Conservation (phyloP, 495 filamentous ascomycete species). For the Talaromyces borbonicus region DNA sequence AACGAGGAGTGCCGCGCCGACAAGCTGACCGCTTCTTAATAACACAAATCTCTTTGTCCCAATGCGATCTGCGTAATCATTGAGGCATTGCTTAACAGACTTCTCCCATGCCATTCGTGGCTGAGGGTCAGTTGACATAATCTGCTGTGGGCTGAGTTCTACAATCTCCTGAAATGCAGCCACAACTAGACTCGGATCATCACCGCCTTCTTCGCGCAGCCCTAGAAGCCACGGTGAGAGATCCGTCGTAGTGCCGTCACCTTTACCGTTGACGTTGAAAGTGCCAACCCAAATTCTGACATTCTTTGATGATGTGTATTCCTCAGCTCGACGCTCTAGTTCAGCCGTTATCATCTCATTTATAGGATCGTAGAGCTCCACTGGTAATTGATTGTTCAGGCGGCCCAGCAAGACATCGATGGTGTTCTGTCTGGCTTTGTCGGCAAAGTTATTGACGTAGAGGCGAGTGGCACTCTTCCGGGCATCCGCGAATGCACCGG, state of each 20-base stretch:
- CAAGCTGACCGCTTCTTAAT: conserved; percentile 84
- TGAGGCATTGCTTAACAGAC: conserved; percentile 68
- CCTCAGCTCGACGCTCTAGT: conserved; percentile 46
- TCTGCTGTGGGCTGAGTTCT: conserved; percentile 90
- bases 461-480: conserved; percentile 87
- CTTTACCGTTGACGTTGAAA: conserved; percentile 89
- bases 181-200: conserved; percentile 52
- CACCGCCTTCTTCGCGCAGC: conserved; percentile 27
- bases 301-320: conserved; percentile 43
- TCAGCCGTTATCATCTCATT: conserved; percentile 80
- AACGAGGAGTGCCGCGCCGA: conserved; percentile 84
- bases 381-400: conserved; percentile 70
- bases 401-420: conserved; percentile 87
- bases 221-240: conserved; percentile 77
- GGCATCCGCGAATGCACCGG: conserved; percentile 88
- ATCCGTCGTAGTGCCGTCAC: conserved; percentile 65
- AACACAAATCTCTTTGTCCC: conserved; percentile 75
- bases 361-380: conserved; percentile 84
- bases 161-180: conserved; percentile 98
- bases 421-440: conserved; percentile 85
- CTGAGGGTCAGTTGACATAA: conserved; percentile 94
- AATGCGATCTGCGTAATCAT: conserved; percentile 49
- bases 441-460: conserved; percentile 95
- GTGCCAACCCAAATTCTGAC: conserved; percentile 72
- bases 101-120: conserved; percentile 79